Base-by-base conservation (phyloP, 768 basidiomycete genomes). In the Sutorius australiensis region DNA sequence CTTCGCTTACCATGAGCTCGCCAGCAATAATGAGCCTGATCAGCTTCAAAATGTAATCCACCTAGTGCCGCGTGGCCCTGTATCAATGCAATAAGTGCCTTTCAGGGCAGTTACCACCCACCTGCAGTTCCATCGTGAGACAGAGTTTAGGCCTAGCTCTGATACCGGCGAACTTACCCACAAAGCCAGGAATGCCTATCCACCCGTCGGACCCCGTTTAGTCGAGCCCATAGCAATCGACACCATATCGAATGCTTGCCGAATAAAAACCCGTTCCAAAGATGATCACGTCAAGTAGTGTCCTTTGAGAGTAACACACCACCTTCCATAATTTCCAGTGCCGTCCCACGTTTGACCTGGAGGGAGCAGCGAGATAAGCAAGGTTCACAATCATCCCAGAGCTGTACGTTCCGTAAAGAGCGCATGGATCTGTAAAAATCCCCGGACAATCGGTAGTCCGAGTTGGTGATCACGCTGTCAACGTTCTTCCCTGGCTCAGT, bases 371-470 rank as follows among this genome's bases (percentile, higher is more conserved):
- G 17, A 87, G 74, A 61, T 83, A 86, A 16, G 32, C n/a, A 32
- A 19, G 49, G 30, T 53, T 75, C 76, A 80, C 72, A 32, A 87
- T 78, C 82, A 84, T 32, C 81, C 82, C 24, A 78, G 76, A 39
- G 77, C 81, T 82, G 46, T 34, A 33, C 39, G 13, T 19, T 31
- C 21, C 14, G 19, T 36, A 13, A 37, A n/a, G 9, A 11, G 11
- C 27, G 11, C 16, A n/a, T 45, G 28, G 40, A 44, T 16, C 24
- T 16, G 19, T 44, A 43, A 28, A 56, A 17, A 27, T 41, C 17
- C 33, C 32, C 16, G 19, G 17, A 27, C 50, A 52, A 38, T 28
- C 50, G 19, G 52, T 52, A 31, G 48, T 31, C 50, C 24, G 4
- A 24, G 24, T 24, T 24, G 19, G 50, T 49, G 19, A 38, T 31